Evolutionary conservation across 345 rosid species (phyloP), one percentile per base, ranked within the genome.

Genomic region (Moringa oleifera): DNA sequence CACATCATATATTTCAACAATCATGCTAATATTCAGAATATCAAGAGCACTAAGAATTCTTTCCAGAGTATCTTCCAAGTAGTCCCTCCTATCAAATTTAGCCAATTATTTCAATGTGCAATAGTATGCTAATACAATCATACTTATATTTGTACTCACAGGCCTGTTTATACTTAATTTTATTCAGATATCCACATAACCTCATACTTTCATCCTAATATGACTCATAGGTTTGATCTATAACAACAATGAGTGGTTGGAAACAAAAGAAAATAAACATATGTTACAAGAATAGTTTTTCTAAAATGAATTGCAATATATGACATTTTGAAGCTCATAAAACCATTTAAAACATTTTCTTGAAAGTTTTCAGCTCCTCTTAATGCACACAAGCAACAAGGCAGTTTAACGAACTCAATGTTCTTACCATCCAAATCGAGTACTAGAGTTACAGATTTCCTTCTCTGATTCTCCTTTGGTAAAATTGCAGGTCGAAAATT

Each of bases 391-490:
- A 51, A 51, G 20, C 46, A 17, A 57, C 45, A 19, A 25, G 16
- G 1, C 25, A 23, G n/a, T 53, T n/a, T 8, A 47, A 53, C 57
- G 25, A 46, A 55, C 20, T 7, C 41, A 62, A 51, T 21, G 54
- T 68, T 24, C 81, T 76, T 83, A 91, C 98, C 98, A 77, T 91
- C 98, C 82, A 91, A 82, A 82, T 91, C 98, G 73, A 91, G 98
- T 59, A 82, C 96, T 49, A 91, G 79, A 23, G 96, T 91, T 54
- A 85, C 73, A 55, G 90, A 62, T 70, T 87, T 89, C 79, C 77
- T 73, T 72, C 73, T 73, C 65, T 64, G 51, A 66, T 77, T 67
- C 55, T 83, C 90, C 73, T 71, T 82, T 4, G 77, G 74, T 9
- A 37, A 59, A 57, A 66, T 41, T 57, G 62, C 57, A 22, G 90